Evolutionary conservation across 1,284 basidiomycete species (phyloP).

Genomic region (Gomphus bonarii): DNA sequence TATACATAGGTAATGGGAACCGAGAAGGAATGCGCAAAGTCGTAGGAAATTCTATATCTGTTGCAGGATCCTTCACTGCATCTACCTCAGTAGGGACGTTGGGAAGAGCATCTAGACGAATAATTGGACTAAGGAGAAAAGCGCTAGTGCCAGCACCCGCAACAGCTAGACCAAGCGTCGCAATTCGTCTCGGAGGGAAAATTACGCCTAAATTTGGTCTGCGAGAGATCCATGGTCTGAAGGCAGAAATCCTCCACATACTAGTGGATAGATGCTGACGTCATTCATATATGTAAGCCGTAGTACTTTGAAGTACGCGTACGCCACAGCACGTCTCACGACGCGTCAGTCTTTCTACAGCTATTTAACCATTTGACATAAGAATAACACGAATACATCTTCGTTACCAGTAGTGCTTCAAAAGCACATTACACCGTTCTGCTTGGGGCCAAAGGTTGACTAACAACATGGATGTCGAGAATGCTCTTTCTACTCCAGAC

Average conservation of each 20-base stretch:
- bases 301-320: neutral
- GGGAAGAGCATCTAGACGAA: conserved; percentile 30
- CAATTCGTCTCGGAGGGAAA: neutral
- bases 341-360: conserved; percentile 2
- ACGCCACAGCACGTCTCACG: neutral
- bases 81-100: neutral
- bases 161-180: neutral
- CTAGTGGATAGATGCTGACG: neutral
- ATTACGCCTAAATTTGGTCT: neutral
- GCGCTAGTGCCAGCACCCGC: neutral
- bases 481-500: conserved; percentile 34
- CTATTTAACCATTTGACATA: neutral
- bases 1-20: conserved; percentile 45
- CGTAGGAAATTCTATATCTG: conserved; percentile 62
- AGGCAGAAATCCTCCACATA: neutral
- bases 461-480: conserved; percentile 32
- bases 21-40: conserved; percentile 52
- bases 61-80: conserved; percentile 53
- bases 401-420: neutral
- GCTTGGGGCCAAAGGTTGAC: neutral
- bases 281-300: neutral
- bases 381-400: neutral
- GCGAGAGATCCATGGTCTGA: neutral
- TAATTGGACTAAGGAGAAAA: conserved; percentile 11
- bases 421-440: neutral